Conservation (phyloP, 2,329 filamentous ascomycete species). For the Decorospora gaudefroyi region DNA sequence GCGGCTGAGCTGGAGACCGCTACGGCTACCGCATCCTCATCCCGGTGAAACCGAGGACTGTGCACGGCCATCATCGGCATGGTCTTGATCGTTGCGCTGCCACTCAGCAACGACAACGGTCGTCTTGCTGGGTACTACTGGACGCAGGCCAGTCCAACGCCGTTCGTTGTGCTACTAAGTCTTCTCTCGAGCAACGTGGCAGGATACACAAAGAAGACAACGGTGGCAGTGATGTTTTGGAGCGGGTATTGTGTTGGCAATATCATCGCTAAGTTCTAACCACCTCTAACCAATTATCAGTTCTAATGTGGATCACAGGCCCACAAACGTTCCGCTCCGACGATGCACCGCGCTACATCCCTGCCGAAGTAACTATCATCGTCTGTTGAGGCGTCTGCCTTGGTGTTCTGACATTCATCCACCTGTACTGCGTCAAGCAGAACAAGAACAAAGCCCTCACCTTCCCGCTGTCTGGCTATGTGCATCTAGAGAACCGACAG, state of each 20-base stretch:
- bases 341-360: conserved; percentile 58
- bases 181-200: conserved; percentile 67
- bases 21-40: conserved; percentile 63
- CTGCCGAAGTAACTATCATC: conserved; percentile 67
- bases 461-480: conserved; percentile 60
- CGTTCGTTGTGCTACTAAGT: conserved; percentile 67
- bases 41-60: conserved; percentile 58
- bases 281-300: conserved; percentile 22
- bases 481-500: conserved; percentile 68
- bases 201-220: conserved; percentile 64
- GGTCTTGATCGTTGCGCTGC: conserved; percentile 66
- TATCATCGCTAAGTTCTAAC: conserved; percentile 38
- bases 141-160: conserved; percentile 62
- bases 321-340: conserved; percentile 39
- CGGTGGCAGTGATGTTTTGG: conserved; percentile 57
- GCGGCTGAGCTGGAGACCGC: conserved; percentile 61
- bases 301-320: conserved; percentile 48
- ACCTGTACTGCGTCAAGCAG: conserved; percentile 62
- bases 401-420: conserved; percentile 63
- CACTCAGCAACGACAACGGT: conserved; percentile 61
- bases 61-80: conserved; percentile 62
- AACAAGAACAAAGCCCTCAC: conserved; percentile 63
- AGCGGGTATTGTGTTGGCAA: conserved; percentile 51
- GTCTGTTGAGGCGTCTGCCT: conserved; percentile 62
- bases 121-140: conserved; percentile 69